These are phyloP conservation scores for Talaromyces rugulosus DNA, from an alignment of 2,329 filamentous ascomycete species.

Conservation along the genomic window DNA sequence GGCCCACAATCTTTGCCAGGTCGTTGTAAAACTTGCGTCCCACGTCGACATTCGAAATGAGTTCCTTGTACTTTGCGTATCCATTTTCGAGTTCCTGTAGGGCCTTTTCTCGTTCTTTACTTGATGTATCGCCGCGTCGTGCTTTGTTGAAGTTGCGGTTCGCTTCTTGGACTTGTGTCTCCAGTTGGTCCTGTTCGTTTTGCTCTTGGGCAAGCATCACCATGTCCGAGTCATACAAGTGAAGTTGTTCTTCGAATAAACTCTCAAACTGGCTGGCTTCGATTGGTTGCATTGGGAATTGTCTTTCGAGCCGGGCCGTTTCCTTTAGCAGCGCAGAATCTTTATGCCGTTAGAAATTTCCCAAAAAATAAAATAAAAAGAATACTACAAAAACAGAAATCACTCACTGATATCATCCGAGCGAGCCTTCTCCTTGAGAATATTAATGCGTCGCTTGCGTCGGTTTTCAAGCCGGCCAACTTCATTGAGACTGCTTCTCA, in stretches of 20 bases:
- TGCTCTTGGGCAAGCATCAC: slow-evolving; percentile 67
- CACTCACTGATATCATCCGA: slow-evolving; percentile 75
- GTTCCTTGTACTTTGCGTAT: slow-evolving; percentile 94
- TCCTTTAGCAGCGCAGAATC: slow-evolving; percentile 76
- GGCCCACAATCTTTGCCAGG: slow-evolving; percentile 76
- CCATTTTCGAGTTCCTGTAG: slow-evolving; percentile 85
- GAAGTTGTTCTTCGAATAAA: slow-evolving; percentile 79
- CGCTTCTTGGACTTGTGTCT: slow-evolving; percentile 65
- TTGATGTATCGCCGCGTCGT: slow-evolving; percentile 62
- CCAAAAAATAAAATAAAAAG: slow-evolving; percentile 3
- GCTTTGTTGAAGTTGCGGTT: slow-evolving; percentile 75
- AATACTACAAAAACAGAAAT: slow-evolving; percentile 6
- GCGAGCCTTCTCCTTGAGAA: slow-evolving; percentile 71
- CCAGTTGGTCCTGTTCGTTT: slow-evolving; percentile 69
- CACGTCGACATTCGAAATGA: slow-evolving; percentile 84
- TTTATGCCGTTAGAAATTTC: slow-evolving; percentile 18
- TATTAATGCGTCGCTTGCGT: slow-evolving; percentile 73
- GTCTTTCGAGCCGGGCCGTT: slow-evolving; percentile 77
- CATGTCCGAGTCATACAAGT: slow-evolving; percentile 75
- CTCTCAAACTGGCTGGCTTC: slow-evolving; percentile 87
- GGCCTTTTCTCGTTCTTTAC: slow-evolving; percentile 74
- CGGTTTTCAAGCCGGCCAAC: slow-evolving; percentile 77
- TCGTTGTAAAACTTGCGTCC: slow-evolving; percentile 98
- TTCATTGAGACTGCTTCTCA: slow-evolving; percentile 81
- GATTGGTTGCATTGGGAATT: slow-evolving; percentile 78